Evolutionary conservation across 805 yeast species (phyloP).

Genomic region (Kregervanrija delftensis): DNA sequence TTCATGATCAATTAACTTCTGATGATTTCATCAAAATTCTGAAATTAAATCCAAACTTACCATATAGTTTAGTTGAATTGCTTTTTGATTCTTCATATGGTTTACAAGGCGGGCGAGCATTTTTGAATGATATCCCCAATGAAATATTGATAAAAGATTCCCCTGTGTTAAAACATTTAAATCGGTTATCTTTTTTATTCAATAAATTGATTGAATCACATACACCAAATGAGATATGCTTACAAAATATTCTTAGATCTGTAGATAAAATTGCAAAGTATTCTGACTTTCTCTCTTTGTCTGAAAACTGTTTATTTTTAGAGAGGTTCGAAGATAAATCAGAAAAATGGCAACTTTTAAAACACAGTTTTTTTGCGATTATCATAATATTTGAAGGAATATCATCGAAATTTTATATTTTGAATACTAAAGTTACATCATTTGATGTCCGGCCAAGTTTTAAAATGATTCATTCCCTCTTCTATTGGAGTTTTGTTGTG

Average conservation of each 20-base stretch:
- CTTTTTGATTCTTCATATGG: slow-evolving; percentile 19
- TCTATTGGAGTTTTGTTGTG: slow-evolving; percentile 39
- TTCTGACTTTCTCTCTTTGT: too few relatives aligned
- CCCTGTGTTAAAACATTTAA: slow-evolving; percentile 45
- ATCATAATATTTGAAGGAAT: slow-evolving; percentile 47
- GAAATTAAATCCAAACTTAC: slow-evolving; percentile 11
- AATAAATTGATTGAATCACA: slow-evolving; percentile 11
- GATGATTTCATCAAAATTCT: slow-evolving; percentile 6
- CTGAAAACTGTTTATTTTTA: too few relatives aligned
- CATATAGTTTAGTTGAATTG: slow-evolving; percentile 12
- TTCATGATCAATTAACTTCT: slow-evolving; percentile 10
- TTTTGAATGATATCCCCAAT: not conserved
- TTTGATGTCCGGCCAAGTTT: slow-evolving; percentile 15
- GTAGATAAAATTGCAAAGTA: too few relatives aligned
- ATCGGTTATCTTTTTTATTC: slow-evolving; percentile 38
- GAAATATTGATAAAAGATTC: slow-evolving; percentile 3
- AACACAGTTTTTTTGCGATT: slow-evolving; percentile 37
- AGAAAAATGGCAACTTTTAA: slow-evolving; percentile 19
- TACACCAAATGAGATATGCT: too few relatives aligned
- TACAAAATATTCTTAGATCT: too few relatives aligned
- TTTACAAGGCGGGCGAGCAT: slow-evolving; percentile 13
- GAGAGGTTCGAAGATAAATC: not conserved
- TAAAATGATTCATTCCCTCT: slow-evolving; percentile 34
- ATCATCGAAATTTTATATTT: slow-evolving; percentile 18
- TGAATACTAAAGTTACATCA: slow-evolving; percentile 11